Conservation (phyloP, 2,329 filamentous ascomycete species). For the Exophiala sp. region DNA sequence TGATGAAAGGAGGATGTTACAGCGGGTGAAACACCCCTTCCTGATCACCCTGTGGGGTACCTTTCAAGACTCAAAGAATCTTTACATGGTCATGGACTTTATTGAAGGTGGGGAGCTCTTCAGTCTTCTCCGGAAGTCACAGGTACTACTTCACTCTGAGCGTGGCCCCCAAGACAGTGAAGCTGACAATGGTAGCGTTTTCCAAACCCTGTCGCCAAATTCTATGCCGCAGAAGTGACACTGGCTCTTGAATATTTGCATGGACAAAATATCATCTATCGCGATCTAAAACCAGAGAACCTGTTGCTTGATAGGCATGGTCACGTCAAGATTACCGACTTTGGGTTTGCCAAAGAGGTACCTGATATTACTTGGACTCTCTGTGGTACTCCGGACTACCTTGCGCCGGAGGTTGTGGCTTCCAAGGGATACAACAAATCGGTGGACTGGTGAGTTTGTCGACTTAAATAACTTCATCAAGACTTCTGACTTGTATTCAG, state of each 20-base stretch:
- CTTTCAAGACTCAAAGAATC: slow-evolving; percentile 88
- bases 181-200: slow-evolving; percentile 63
- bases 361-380: slow-evolving; percentile 99
- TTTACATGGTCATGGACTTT: slow-evolving; percentile 99
- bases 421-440: slow-evolving; percentile 99
- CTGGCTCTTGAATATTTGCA: slow-evolving; percentile 93
- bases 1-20: slow-evolving; percentile 91
- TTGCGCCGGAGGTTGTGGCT: slow-evolving; percentile 95
- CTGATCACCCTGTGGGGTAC: slow-evolving; percentile 97
- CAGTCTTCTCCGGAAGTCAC: slow-evolving; percentile 86
- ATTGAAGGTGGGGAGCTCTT: slow-evolving; percentile 97
- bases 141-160: slow-evolving; percentile 51
- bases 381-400: slow-evolving; percentile 94
- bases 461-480: slow-evolving; percentile 8
- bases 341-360: slow-evolving; percentile 96
- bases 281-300: slow-evolving; percentile 94
- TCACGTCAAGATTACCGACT: slow-evolving; percentile 95
- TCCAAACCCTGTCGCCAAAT: slow-evolving; percentile 96
- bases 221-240: slow-evolving; percentile 96
- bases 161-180: background rate
- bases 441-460: slow-evolving; percentile 78
- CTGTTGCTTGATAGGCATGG: slow-evolving; percentile 85
- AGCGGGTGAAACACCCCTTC: slow-evolving; percentile 95
- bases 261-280: slow-evolving; percentile 92
- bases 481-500: slow-evolving; percentile 43